phyloP scores from a whole-genome alignment of 257 asterid genomes.

The Echium plantagineum region DNA sequence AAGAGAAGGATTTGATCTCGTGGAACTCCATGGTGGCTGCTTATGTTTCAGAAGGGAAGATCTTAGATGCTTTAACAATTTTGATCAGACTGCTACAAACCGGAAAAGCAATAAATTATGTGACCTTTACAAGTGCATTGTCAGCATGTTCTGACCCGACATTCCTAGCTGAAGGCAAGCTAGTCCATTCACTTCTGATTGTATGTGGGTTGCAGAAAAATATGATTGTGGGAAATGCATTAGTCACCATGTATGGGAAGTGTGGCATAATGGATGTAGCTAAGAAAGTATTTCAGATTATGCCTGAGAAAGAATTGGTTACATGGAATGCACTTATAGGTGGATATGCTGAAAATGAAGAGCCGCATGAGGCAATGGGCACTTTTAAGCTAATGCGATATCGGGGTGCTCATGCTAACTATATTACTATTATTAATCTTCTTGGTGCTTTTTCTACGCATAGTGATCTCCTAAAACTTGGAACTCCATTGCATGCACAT shows the following conservation, averaged over 20 bases:
- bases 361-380: conserved; percentile 34
- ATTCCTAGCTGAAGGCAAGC: conserved; percentile 43
- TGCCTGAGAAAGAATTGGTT: conserved; percentile 59
- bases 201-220: conserved; percentile 44
- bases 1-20: conserved; percentile 55
- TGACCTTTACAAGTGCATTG: conserved; percentile 63
- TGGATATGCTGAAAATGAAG: conserved; percentile 49
- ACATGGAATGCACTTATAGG: conserved; percentile 83
- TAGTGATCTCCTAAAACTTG: conserved; percentile 36
- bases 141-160: conserved; percentile 57
- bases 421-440: conserved; percentile 56
- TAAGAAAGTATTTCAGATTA: conserved; percentile 36
- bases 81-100: conserved; percentile 29
- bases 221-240: conserved; percentile 71
- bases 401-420: conserved; percentile 35
- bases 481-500: conserved; percentile 64
- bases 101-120: conserved; percentile 36
- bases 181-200: conserved; percentile 47
- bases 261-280: conserved; percentile 49
- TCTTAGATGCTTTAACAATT: conserved; percentile 41
- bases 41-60: conserved; percentile 44
- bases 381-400: conserved; percentile 47
- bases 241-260: conserved; percentile 80
- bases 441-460: conserved; percentile 58
- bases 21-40: conserved; percentile 91